Evolutionary conservation across 371 early-diverging fungal species (phyloP).

Genomic region (Mucor lusitanicus): DNA sequence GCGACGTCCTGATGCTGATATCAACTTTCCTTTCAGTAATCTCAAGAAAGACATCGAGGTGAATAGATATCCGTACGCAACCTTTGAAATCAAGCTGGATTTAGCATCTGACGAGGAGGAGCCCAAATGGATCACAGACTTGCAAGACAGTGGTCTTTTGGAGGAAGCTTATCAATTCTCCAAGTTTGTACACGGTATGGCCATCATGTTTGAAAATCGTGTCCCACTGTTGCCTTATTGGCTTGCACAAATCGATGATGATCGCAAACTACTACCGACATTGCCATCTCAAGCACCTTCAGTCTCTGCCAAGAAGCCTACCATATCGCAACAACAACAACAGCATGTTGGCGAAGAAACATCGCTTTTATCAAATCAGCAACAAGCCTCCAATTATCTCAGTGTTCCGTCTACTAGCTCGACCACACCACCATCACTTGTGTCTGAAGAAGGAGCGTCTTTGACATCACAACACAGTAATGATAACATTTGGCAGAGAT

Average conservation of each 20-base stretch:
- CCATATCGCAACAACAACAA: not conserved
- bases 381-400: slow-evolving; percentile 5
- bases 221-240: slow-evolving; percentile 98
- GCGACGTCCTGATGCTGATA: slow-evolving; percentile 91
- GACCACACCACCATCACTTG: not conserved
- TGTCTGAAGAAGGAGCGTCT: not conserved
- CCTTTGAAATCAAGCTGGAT: slow-evolving; percentile 98
- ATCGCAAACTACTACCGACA: slow-evolving; percentile 59
- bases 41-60: slow-evolving; percentile 75
- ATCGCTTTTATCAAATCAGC: not conserved
- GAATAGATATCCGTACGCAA: slow-evolving; percentile 94
- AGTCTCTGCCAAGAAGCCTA: not conserved
- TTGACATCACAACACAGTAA: not conserved
- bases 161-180: slow-evolving; percentile 98
- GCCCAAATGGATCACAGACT: slow-evolving; percentile 93
- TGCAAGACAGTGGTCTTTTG: slow-evolving; percentile 88
- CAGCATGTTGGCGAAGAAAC: not conserved
- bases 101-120: slow-evolving; percentile 83
- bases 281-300: slow-evolving; percentile 22
- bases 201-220: slow-evolving; percentile 86
- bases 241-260: slow-evolving; percentile 95
- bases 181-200: slow-evolving; percentile 98
- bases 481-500: slow-evolving; percentile 6
- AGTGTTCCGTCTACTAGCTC: not conserved
- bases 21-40: slow-evolving; percentile 81